Base-by-base conservation (phyloP, 2,329 filamentous ascomycete species). In the Herpotrichia juniperi region DNA sequence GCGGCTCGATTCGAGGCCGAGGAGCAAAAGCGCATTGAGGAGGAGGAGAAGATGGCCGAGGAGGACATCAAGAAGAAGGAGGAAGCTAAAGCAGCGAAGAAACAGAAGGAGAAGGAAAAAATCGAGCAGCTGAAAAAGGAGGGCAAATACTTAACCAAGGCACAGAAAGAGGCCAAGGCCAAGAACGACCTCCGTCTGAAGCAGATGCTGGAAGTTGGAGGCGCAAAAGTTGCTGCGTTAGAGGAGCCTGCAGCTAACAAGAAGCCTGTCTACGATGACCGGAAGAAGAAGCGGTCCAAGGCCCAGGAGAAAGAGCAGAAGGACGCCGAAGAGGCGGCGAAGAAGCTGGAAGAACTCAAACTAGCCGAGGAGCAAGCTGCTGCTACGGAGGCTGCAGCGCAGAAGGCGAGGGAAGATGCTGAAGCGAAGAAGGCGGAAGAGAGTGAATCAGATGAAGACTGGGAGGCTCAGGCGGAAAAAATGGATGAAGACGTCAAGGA, bases 81-180 rank as follows among this genome's bases (percentile, higher is more conserved):
- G 65, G 91, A 93, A 68, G 85, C 86, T 46, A 90, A 85, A 74
- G 86, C 86, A 1, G 76, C 86, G 37, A 93, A 90, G 81, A 94
- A 93, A 80, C 89, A 91, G 66, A 91, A 85, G 71, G 91, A 96
- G 66, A 93, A 90, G 79, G 89, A 93, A 73, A 90, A 84, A 75
- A 87, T 93, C 54, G 91, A 94, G 69, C 88, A 93, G 77, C 83
- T 91, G 50, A 94, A 93, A 83, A 91, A 89, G 73, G 90, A 92
- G 72, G 91, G 91, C 72, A 93, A 91, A 68, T 93, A 89, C 75
- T 78, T 93, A 67, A 93, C 90, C 60, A 93, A 93, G 76, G 90
- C 90, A 12, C 90, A 96, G 71, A 90, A 87, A 69, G 89, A 93
- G 65, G 89, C 90, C 68, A 91, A 91, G 77, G 87, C 87, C 21